Percentiles rank a stretch among this genome's conserved stretches.
These are phyloP conservation scores for Ormosia emarginata DNA, from an alignment of 306 rosid genomes.

Conservation along the genomic window DNA sequence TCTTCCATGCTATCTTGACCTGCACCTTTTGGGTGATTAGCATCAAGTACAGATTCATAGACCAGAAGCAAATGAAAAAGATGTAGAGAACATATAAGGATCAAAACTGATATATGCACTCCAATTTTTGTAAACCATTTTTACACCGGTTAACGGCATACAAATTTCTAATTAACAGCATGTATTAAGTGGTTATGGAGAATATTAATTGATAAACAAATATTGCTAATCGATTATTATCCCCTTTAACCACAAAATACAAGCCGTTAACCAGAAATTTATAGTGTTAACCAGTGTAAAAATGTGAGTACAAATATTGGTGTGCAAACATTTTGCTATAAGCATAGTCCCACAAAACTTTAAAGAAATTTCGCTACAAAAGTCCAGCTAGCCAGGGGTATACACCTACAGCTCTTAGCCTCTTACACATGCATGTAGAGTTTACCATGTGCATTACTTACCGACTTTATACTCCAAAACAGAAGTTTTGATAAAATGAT, in stretches of 20 bases:
- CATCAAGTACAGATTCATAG: not conserved
- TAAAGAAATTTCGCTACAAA: not conserved
- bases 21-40: slow-evolving; percentile 30
- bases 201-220: too few species aligned
- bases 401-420: not conserved
- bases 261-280: too few species aligned
- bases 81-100: not conserved
- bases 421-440: not conserved
- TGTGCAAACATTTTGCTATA: not conserved
- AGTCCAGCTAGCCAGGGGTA: not conserved
- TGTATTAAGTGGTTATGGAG: too few species aligned
- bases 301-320: too few species aligned
- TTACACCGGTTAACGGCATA: too few species aligned
- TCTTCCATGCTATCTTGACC: slow-evolving; percentile 41
- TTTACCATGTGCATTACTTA: too few species aligned
- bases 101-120: not conserved
- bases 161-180: too few species aligned
- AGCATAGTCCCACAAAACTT: not conserved
- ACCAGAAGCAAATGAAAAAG: not conserved
- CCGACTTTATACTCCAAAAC: not conserved
- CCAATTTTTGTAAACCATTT: too few species aligned
- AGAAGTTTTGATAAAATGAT: not conserved
- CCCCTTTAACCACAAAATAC: too few species aligned
- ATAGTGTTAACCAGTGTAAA: too few species aligned
- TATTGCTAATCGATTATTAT: too few species aligned